phyloP scores from a whole-genome alignment of 2,329 filamentous ascomycete species.

The Sporothrix variecibatus region DNA sequence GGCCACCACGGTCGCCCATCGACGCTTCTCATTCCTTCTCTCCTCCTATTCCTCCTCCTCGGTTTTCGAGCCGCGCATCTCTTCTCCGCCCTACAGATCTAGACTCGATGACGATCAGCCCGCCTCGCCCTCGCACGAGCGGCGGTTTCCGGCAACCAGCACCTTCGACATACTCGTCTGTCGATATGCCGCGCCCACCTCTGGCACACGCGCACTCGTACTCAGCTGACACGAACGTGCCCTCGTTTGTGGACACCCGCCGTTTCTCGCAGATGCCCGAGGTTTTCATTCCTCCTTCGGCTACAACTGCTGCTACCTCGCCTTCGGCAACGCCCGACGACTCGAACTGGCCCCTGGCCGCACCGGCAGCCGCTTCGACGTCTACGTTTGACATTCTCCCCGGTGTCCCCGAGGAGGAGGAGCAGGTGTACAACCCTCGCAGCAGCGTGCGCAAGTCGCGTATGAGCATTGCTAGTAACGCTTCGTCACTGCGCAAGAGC shows the following conservation, averaged over 20 bases:
- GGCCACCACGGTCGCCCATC: constrained; percentile 52
- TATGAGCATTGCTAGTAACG: constrained; percentile 50
- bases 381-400: constrained; percentile 50
- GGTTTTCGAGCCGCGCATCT: constrained; percentile 58
- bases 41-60: constrained; percentile 52
- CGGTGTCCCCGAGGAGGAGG: constrained; percentile 66
- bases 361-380: constrained; percentile 35
- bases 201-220: constrained; percentile 42
- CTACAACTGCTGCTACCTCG: background rate
- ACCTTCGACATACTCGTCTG: constrained; percentile 4
- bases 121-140: constrained; percentile 46
- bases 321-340: constrained; percentile 40
- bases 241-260: constrained; percentile 32
- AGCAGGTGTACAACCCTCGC: constrained; percentile 43
- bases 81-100: constrained; percentile 47
- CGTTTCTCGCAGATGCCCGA: constrained; percentile 45
- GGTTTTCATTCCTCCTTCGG: background rate
- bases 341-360: constrained; percentile 48
- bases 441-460: constrained; percentile 41
- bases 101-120: constrained; percentile 38
- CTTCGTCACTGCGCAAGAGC: constrained; percentile 56
- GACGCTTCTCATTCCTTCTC: constrained; percentile 37
- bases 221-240: constrained; percentile 34
- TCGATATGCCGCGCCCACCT: constrained; percentile 39
- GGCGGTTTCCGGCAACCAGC: constrained; percentile 45